Evolutionary conservation across 495 filamentous ascomycete genomes (phyloP).

Genomic region (Opeltia flavorubescens): DNA sequence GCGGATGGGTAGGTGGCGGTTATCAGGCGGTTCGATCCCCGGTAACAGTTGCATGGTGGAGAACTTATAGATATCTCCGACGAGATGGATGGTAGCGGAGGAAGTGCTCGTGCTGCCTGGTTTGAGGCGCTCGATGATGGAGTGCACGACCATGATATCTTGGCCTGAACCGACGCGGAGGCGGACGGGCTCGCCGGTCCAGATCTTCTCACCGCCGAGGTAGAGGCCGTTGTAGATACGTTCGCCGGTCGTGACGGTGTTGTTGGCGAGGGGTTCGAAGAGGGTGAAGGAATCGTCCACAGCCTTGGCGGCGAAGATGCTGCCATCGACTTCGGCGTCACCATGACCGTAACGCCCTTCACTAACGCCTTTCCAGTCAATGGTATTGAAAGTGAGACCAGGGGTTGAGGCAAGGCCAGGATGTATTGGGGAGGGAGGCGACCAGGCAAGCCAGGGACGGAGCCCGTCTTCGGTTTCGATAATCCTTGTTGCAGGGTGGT

Average conservation of each 20-base stretch:
- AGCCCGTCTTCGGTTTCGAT: slow-evolving; percentile 26
- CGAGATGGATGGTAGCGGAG: slow-evolving; percentile 17
- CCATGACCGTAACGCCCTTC: slow-evolving; percentile 26
- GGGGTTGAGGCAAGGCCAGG: slow-evolving; percentile 9
- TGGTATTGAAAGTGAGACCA: slow-evolving; percentile 27
- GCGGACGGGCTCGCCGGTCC: slow-evolving; percentile 43
- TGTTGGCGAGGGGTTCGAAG: slow-evolving; percentile 30
- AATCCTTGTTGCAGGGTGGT: slow-evolving; percentile 20
- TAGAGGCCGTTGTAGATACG: slow-evolving; percentile 41
- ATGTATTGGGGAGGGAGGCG: slow-evolving; percentile 29
- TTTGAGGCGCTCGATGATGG: slow-evolving; percentile 19
- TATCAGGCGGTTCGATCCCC: slow-evolving; percentile 13
- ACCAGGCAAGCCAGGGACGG: slow-evolving; percentile 52
- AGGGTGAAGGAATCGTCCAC: slow-evolving; percentile 43
- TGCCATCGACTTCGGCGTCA: slow-evolving; percentile 42
- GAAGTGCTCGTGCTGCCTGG: slow-evolving; percentile 9
- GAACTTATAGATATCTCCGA: slow-evolving; percentile 37
- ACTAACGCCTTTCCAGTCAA: slow-evolving; percentile 36
- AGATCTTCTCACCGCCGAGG: slow-evolving; percentile 49
- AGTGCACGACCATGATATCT: slow-evolving; percentile 38
- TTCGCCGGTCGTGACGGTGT: slow-evolving; percentile 24
- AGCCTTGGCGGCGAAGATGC: slow-evolving; percentile 43
- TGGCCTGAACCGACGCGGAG: slow-evolving; percentile 25
- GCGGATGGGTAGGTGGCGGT: slow-evolving; percentile 28
- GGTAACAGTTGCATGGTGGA: slow-evolving; percentile 19